These are phyloP conservation scores for Raphanus sativus DNA, from an alignment of 345 rosid genomes.

Conservation along the genomic window DNA sequence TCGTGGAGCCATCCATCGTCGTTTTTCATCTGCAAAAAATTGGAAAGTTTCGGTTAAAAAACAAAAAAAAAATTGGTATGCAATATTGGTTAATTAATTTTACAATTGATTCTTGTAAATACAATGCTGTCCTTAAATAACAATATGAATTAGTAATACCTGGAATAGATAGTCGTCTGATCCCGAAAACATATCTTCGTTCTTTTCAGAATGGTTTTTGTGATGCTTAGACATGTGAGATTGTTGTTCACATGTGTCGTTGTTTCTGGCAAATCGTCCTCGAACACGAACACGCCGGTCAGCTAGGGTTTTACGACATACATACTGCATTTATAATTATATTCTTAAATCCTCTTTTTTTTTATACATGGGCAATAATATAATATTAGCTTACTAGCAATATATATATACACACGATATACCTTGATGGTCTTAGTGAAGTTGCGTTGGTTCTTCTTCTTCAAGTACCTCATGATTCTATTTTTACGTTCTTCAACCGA, in stretches of 20 bases:
- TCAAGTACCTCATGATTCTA: conserved; percentile 81
- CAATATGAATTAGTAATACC: conserved; percentile 35
- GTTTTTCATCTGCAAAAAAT: conserved; percentile 50
- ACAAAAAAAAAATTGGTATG: neutral
- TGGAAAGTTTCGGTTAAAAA: too few species aligned
- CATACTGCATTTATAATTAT: conserved; percentile 43
- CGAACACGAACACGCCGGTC: conserved; percentile 87
- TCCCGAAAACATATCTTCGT: conserved; percentile 43
- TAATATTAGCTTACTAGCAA: too few species aligned
- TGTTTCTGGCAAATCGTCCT: conserved; percentile 85
- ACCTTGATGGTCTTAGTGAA: conserved; percentile 92
- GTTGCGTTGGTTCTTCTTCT: conserved; percentile 91
- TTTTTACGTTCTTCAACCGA: conserved; percentile 83
- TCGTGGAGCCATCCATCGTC: conserved; percentile 81
- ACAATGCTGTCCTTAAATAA: neutral
- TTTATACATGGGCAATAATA: too few species aligned
- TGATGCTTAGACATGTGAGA: conserved; percentile 40
- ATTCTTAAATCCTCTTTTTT: too few species aligned
- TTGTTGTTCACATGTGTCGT: conserved; percentile 57
- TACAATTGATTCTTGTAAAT: neutral
- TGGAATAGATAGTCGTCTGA: conserved; percentile 40
- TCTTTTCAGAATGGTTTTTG: conserved; percentile 38
- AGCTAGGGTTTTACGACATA: conserved; percentile 89
- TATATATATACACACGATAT: too few species aligned
- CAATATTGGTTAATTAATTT: neutral